Evolutionary conservation across 1,139 yeast species (phyloP).

Genomic region (Blastobotrys apis): DNA sequence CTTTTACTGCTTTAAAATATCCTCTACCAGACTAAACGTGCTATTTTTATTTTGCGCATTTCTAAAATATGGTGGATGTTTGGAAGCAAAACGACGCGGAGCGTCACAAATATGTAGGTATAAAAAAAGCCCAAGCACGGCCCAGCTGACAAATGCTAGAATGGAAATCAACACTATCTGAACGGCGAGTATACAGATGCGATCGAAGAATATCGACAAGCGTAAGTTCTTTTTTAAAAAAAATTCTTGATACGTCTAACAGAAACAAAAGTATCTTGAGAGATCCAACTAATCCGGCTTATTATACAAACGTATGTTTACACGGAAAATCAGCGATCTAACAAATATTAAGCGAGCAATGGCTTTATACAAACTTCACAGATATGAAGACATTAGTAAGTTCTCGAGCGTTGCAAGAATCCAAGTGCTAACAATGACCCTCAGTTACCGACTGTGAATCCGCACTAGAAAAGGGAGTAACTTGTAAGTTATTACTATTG

Average conservation of each 20-base stretch:
- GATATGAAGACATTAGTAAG: constrained; percentile 26
- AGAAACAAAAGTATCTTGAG: constrained; percentile 23
- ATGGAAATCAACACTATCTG: constrained; percentile 34
- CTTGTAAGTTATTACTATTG: constrained; percentile 20
- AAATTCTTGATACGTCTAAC: neutral
- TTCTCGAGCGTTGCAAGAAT: neutral
- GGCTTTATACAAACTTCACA: constrained; percentile 25
- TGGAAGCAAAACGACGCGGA: constrained; percentile 4
- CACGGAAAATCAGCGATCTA: neutral
- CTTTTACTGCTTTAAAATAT: too few relatives aligned
- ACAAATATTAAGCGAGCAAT: constrained; percentile 25
- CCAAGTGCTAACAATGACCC: neutral
- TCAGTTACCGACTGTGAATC: constrained; percentile 33
- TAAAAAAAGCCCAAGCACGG: too few relatives aligned
- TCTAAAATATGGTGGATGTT: constrained; percentile 4
- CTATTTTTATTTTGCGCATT: too few relatives aligned
- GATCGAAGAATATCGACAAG: constrained; percentile 32
- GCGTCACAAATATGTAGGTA: constrained; percentile 1
- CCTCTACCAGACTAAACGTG: too few relatives aligned
- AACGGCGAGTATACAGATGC: constrained; percentile 38
- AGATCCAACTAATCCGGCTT: constrained; percentile 29
- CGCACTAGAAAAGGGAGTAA: constrained; percentile 34
- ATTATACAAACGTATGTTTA: constrained; percentile 30
- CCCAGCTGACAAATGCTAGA: too few relatives aligned
- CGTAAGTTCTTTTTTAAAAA: constrained; percentile 15